Evolutionary conservation across 1,284 basidiomycete species (phyloP), one percentile per base, ranked within the genome.

Genomic region (Ganoderma sinense): DNA sequence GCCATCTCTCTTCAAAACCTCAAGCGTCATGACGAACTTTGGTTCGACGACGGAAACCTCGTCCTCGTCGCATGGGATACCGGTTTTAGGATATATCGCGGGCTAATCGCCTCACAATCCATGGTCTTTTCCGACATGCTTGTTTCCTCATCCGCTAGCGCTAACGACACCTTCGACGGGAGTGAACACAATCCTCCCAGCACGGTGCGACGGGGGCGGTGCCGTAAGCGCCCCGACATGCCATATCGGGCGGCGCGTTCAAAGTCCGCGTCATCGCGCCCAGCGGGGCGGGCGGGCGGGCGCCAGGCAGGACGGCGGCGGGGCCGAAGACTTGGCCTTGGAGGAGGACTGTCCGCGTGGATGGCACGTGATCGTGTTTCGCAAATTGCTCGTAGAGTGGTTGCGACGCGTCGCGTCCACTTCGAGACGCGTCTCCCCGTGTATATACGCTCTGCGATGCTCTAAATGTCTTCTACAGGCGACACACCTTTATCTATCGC

Each of bases 81-180:
- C 33, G 62, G 33, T 7, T 71, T 67, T n/a, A 62, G 68, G 5
- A 20, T 75, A 16, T 71, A 73, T 66, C 29, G 64, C 0, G 66
- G 70, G 1, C 64, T 74, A n/a, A 61, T 75, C 10, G 66, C 69
- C 5, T 18, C 61, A 0, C 69, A 69, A 16, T 75, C 74, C 8
- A 48, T 61, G 18, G 66, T 75, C 6, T 75, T 75, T 53, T 39
- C 61, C 16, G 72, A 71, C 43, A 70, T 75, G 68, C 66, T 75
- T 40, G 41, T 60, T 5, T 36, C 31, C 14, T 36, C 72, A 20
- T 36, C 58, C 11, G 64, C 70, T 36, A 69, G 66, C 11, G 51
- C 23, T 5, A 45, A 66, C 11, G 63, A 62, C 18, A 33, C 43
- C 11, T 18, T 8, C 36, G 33, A n/a, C n/a, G n/a, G n/a, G 33